A percentile compares a stretch with the other conserved stretches of the same genome.
Evolutionary conservation across 2,329 filamentous ascomycete genomes (phyloP).

Genomic region (Arthrobotrys conoides): DNA sequence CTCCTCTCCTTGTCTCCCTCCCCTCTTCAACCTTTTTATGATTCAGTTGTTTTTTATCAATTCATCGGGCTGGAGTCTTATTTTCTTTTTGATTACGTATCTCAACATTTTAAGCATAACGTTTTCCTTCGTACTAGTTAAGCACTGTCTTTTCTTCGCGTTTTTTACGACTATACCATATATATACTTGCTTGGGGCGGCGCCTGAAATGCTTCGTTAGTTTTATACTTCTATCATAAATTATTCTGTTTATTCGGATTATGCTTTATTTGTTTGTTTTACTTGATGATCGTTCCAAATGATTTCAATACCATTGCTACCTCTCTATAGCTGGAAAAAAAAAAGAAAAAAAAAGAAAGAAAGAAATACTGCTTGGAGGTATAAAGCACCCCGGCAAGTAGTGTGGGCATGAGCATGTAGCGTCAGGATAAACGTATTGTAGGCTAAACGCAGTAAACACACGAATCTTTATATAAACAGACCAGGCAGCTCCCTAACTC

Average conservation of each 20-base stretch:
- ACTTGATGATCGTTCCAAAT: neutral
- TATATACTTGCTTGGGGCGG: constrained; percentile 46
- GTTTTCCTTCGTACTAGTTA: constrained; percentile 13
- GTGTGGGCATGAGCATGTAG: neutral
- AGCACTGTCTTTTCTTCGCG: neutral
- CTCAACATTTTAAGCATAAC: neutral
- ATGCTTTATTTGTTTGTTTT: neutral
- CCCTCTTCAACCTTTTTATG: neutral
- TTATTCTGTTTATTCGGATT: neutral
- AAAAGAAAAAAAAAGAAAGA: neutral
- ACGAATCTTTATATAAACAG: neutral
- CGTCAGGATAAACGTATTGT: neutral
- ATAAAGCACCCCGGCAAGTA: neutral
- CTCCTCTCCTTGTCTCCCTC: too few relatives aligned
- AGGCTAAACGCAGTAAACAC: neutral
- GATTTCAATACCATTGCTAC: constrained; percentile 1
- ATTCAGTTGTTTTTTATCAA: constrained; percentile 21
- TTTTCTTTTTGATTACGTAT: constrained; percentile 1
- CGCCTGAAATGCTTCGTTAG: constrained; percentile 43
- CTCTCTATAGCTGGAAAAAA: neutral
- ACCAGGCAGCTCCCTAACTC: neutral
- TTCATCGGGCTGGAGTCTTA: constrained; percentile 14
- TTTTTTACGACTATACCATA: constrained; percentile 22
- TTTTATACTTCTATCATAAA: neutral
- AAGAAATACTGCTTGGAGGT: neutral